A percentile compares a stretch with the other conserved stretches of the same genome.
Conservation (phyloP, 1,284 basidiomycete genomes). For the Dichomitus squalens region DNA sequence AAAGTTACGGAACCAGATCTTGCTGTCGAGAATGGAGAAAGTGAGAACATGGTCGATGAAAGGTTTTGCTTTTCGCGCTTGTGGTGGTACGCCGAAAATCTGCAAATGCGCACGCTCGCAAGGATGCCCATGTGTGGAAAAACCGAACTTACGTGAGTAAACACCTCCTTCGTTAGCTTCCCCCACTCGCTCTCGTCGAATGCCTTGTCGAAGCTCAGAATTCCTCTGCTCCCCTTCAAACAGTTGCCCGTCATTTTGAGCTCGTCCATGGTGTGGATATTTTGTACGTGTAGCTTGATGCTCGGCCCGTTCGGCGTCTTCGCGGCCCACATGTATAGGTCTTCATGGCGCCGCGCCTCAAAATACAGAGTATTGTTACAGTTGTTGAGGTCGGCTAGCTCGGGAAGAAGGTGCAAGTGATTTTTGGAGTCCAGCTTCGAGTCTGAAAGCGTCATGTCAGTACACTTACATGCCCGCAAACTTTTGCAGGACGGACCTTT, state of each 20-base stretch:
- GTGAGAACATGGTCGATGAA: conserved; percentile 98
- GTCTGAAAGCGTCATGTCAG: conserved; percentile 52
- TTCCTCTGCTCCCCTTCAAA: conserved; percentile 91
- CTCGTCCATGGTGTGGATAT: conserved; percentile 99
- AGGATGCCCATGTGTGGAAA: background rate
- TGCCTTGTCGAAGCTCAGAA: conserved; percentile 90
- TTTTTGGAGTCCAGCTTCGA: conserved; percentile 98
- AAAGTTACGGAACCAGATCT: conserved; percentile 99
- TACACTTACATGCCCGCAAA: background rate
- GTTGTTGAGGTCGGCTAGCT: conserved; percentile 96
- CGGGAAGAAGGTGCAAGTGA: conserved; percentile 91
- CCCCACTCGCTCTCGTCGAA: conserved; percentile 94
- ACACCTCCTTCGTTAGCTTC: conserved; percentile 89
- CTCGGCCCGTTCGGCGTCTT: conserved; percentile 98
- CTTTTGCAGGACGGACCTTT: conserved; percentile 68
- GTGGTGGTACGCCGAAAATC: conserved; percentile 95
- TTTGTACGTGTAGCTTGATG: conserved; percentile 97
- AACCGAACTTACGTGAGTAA: conserved; percentile 83
- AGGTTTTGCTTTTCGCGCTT: conserved; percentile 90
- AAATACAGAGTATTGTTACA: conserved; percentile 99
- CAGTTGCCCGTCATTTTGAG: conserved; percentile 99
- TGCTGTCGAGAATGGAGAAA: conserved; percentile 94
- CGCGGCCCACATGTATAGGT: conserved; percentile 95
- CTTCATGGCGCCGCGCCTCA: conserved; percentile 94
- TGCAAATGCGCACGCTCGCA: conserved; percentile 35